Evolutionary conservation across 441 rosid species (phyloP).

Genomic region (Sinapis alba): DNA sequence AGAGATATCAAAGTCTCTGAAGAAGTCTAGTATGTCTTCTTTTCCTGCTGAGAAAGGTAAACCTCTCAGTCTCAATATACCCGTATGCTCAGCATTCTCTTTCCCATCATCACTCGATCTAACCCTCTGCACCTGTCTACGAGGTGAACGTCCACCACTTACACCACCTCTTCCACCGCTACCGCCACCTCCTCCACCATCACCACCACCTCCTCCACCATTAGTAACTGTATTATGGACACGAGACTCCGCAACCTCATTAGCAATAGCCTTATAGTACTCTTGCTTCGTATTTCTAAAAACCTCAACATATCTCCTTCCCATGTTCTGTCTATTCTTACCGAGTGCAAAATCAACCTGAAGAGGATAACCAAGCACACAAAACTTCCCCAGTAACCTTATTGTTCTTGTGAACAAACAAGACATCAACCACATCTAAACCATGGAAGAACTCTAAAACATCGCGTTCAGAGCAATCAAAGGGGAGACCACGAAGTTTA

Average conservation of each 20-base stretch:
- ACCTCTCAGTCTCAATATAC: constrained; percentile 82
- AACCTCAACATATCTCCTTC: constrained; percentile 93
- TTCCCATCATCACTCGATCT: constrained; percentile 46
- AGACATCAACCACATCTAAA: constrained; percentile 75
- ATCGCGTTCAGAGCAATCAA: constrained; percentile 53
- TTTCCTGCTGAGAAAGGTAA: constrained; percentile 54
- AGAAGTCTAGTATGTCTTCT: constrained; percentile 66
- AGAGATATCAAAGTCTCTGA: constrained; percentile 67
- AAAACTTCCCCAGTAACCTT: constrained; percentile 27
- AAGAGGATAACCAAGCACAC: constrained; percentile 37
- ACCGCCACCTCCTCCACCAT: background rate
- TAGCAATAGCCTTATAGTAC: constrained; percentile 93
- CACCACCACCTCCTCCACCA: background rate
- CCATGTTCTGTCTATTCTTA: constrained; percentile 89
- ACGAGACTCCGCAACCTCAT: constrained; percentile 69
- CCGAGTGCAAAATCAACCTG: constrained; percentile 66
- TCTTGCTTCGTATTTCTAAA: constrained; percentile 91
- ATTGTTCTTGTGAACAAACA: constrained; percentile 77
- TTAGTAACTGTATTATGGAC: constrained; percentile 33
- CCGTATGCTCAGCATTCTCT: constrained; percentile 78
- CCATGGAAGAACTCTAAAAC: background rate
- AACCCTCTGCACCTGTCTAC: constrained; percentile 53
- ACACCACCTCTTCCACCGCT: constrained; percentile 39
- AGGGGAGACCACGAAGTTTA: constrained; percentile 93
- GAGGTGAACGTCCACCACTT: constrained; percentile 62